These are phyloP conservation scores for Thielaviopsis populi DNA, from an alignment of 2,329 filamentous ascomycete genomes.

Conservation along the genomic window DNA sequence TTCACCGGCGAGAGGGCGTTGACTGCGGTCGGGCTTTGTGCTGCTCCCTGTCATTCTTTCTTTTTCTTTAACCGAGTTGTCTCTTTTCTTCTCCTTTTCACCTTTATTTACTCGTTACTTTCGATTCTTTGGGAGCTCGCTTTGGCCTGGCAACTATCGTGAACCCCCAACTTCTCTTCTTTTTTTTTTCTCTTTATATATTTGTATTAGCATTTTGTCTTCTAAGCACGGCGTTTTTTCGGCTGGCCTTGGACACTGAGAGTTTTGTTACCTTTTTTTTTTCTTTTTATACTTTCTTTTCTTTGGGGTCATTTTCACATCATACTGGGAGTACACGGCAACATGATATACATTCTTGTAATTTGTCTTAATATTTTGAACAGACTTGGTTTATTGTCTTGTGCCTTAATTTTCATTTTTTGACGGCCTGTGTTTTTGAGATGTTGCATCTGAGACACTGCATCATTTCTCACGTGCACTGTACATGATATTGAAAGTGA, in stretches of 20 bases:
- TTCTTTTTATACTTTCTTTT: neutral
- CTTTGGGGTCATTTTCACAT: neutral
- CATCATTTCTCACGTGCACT: too few relatives aligned
- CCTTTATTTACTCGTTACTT: neutral
- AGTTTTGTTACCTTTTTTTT: neutral
- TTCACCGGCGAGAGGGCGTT: neutral
- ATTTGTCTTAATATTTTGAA: neutral
- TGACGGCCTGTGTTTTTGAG: too few relatives aligned
- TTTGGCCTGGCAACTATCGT: neutral
- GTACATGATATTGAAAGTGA: too few relatives aligned
- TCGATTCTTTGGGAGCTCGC: neutral
- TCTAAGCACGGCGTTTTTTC: slow-evolving; percentile 1
- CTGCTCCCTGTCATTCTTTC: neutral
- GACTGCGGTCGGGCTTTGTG: neutral
- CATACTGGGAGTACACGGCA: neutral
- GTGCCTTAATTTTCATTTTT: neutral
- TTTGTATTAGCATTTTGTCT: neutral
- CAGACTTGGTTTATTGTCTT: neutral
- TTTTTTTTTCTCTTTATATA: neutral
- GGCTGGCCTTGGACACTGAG: neutral
- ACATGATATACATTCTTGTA: neutral
- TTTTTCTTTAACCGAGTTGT: neutral
- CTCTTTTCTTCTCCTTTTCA: neutral
- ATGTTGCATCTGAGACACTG: too few relatives aligned
- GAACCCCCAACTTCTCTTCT: neutral